These are phyloP conservation scores for Mortierella sp. DNA, from an alignment of 371 early-diverging fungal genomes.

Conservation along the genomic window DNA sequence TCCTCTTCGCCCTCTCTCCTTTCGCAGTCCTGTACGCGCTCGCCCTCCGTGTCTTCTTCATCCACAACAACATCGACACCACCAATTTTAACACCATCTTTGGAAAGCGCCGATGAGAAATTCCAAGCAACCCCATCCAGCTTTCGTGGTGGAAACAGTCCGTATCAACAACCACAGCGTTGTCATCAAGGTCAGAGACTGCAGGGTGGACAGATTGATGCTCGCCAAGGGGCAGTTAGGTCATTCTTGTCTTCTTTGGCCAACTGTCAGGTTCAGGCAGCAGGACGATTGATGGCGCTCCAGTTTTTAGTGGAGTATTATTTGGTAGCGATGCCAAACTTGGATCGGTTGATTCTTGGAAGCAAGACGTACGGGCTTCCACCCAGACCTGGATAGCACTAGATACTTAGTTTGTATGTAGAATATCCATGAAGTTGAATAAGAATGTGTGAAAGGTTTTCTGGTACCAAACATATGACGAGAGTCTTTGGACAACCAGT, in stretches of 20 bases:
- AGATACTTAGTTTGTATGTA: not conserved
- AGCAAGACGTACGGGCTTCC: slow-evolving; percentile 18
- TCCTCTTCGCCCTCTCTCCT: no score
- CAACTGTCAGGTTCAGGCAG: slow-evolving; percentile 18
- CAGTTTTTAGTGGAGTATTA: slow-evolving; percentile 42
- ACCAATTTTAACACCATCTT: not conserved
- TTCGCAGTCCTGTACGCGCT: no score
- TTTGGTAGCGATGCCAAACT: slow-evolving; percentile 15
- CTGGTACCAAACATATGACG: no score
- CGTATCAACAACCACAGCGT: not conserved
- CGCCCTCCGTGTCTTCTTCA: not conserved
- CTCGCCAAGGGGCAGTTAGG: not conserved
- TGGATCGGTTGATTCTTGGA: slow-evolving; percentile 20
- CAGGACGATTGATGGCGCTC: slow-evolving; percentile 16
- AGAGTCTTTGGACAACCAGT: no score
- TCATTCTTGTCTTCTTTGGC: slow-evolving; percentile 3
- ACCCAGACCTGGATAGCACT: not conserved
- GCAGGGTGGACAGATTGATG: no score
- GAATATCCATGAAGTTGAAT: not conserved
- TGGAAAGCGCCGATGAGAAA: not conserved
- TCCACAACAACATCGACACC: slow-evolving; percentile 1
- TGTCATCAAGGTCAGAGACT: not conserved
- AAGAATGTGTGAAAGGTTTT: no score
- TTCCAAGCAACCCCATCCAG: not conserved
- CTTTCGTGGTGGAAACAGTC: no score